Evolutionary conservation across 176 grass and related monocot genomes (phyloP).

Genomic region (Poa pratensis): DNA sequence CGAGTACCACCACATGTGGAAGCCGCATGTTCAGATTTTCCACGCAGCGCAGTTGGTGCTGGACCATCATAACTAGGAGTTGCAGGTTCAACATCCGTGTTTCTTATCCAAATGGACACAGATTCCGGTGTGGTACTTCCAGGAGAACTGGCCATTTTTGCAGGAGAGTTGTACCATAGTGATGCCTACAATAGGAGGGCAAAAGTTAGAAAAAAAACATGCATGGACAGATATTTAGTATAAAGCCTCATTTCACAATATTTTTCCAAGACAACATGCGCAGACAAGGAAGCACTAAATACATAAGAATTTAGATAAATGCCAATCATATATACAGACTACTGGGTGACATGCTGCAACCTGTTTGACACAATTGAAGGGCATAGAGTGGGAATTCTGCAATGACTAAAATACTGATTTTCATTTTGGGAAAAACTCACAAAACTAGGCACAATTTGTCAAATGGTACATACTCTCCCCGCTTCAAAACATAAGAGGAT

Average conservation of each 20-base stretch:
- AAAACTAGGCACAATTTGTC: neutral
- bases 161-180: slow-evolving; percentile 36
- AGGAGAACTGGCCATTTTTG: slow-evolving; percentile 13
- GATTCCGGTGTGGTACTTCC: neutral
- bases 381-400: neutral
- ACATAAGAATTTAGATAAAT: neutral
- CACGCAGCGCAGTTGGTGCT: neutral
- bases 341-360: neutral
- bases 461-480: neutral
- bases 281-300: neutral
- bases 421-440: neutral
- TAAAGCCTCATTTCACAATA: neutral
- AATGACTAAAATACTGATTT: neutral
- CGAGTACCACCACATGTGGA: neutral
- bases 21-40: neutral
- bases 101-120: neutral
- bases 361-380: neutral
- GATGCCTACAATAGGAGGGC: slow-evolving; percentile 23
- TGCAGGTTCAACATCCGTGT: slow-evolving; percentile 7
- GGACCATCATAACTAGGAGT: slow-evolving; percentile 24
- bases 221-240: slow-evolving; percentile 5
- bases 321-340: neutral
- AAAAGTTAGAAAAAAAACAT: neutral
- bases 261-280: neutral
- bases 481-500: neutral